phyloP scores from a whole-genome alignment of 2,329 filamentous ascomycete species.

The Penicillium expansum region DNA sequence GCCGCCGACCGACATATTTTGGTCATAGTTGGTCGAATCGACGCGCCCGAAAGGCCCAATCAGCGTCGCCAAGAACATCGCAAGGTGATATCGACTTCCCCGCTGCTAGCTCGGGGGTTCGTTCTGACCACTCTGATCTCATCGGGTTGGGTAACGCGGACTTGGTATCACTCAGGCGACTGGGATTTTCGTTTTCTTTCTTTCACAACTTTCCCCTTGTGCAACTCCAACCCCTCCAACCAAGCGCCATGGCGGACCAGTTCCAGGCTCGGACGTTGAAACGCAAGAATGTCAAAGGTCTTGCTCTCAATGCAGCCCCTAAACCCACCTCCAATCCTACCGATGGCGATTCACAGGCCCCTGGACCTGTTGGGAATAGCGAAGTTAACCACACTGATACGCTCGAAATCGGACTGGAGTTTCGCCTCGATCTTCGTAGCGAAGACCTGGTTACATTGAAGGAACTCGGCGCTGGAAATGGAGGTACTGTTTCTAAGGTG shows the following conservation, averaged over 20 bases:
- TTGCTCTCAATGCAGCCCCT: constrained; percentile 78
- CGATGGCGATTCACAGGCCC: constrained; percentile 65
- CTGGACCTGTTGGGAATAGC: constrained; percentile 57
- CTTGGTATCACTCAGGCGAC: neutral
- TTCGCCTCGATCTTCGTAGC: constrained; percentile 85
- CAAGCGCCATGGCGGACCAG: constrained; percentile 53
- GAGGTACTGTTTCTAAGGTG: constrained; percentile 97
- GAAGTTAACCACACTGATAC: constrained; percentile 64
- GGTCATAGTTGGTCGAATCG: constrained; percentile 20
- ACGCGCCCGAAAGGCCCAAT: constrained; percentile 28
- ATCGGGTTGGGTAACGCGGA: constrained; percentile 14
- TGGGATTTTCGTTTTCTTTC: constrained; percentile 1
- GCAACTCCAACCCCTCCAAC: constrained; percentile 1
- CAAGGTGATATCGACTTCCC: constrained; percentile 30
- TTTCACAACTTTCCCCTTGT: constrained; percentile 1
- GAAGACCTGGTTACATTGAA: constrained; percentile 92
- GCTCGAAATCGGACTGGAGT: constrained; percentile 95
- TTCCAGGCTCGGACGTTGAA: constrained; percentile 80
- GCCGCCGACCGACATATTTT: constrained; percentile 18
- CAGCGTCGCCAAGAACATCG: constrained; percentile 28
- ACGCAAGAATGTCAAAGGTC: constrained; percentile 97
- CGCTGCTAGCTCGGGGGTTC: constrained; percentile 24
- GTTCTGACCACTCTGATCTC: constrained; percentile 16
- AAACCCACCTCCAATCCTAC: constrained; percentile 67
- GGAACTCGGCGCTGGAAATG: constrained; percentile 93